phyloP scores from a whole-genome alignment of 1,139 yeast species.

The Pichia sp. region DNA sequence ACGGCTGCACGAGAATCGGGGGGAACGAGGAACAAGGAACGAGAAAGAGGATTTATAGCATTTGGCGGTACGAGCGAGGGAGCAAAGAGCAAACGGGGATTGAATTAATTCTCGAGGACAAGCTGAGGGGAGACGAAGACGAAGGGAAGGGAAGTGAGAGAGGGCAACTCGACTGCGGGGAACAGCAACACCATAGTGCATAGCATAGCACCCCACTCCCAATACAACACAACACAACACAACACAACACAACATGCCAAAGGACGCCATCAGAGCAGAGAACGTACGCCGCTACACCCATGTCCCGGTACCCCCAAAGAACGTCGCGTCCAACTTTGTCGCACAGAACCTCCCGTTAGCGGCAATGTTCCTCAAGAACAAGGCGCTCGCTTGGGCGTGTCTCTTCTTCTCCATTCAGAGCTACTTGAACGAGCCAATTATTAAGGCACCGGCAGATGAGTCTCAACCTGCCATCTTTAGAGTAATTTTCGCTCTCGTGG shows the following conservation, averaged over 20 bases:
- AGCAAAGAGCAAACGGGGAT: too few relatives aligned
- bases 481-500: conserved; percentile 24
- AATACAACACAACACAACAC: too few relatives aligned
- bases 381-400: conserved; percentile 46
- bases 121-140: too few relatives aligned
- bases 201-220: too few relatives aligned
- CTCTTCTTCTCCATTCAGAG: conserved; percentile 42
- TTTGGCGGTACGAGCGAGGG: too few relatives aligned
- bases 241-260: conserved; percentile 19
- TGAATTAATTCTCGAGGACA: too few relatives aligned
- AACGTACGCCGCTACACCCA: conserved; percentile 35
- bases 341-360: conserved; percentile 58
- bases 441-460: conserved; percentile 22
- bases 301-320: conserved; percentile 41
- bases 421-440: conserved; percentile 32
- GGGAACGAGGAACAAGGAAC: too few relatives aligned
- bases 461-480: conserved; percentile 23
- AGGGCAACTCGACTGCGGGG: too few relatives aligned
- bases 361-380: conserved; percentile 51
- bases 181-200: too few relatives aligned
- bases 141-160: too few relatives aligned
- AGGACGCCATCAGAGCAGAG: conserved; percentile 26
- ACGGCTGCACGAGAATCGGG: too few relatives aligned
- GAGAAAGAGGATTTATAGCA: too few relatives aligned
- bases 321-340: conserved; percentile 40